phyloP scores from a whole-genome alignment of 768 basidiomycete genomes.

The Leccinum arenicola region DNA sequence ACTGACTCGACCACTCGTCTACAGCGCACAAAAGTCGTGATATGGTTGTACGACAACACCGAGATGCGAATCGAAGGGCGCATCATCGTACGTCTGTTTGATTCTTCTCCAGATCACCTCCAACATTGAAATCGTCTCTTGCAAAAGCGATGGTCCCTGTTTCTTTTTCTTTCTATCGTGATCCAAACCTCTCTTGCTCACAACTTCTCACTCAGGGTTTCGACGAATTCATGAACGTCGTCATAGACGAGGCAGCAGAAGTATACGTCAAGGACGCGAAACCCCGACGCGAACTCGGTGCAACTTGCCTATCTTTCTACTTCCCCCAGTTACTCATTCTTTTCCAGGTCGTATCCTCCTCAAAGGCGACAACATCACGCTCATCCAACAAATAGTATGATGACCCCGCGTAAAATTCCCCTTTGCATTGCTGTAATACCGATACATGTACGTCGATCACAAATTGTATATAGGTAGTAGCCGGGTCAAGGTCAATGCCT shows the following conservation, averaged over 20 bases:
- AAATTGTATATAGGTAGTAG: slow-evolving; percentile 84
- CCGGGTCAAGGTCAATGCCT: slow-evolving; percentile 63
- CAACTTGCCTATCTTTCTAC: slow-evolving; percentile 23
- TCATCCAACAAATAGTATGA: slow-evolving; percentile 72
- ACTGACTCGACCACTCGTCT: slow-evolving; percentile 8
- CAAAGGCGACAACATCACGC: slow-evolving; percentile 98
- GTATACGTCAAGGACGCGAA: slow-evolving; percentile 89
- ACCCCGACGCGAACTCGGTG: slow-evolving; percentile 81
- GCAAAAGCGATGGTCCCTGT: slow-evolving; percentile 33
- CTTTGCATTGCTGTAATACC: slow-evolving; percentile 2
- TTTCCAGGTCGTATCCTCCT: slow-evolving; percentile 84
- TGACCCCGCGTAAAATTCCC: slow-evolving; percentile 12
- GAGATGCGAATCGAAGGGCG: slow-evolving; percentile 96
- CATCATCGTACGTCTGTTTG: slow-evolving; percentile 76
- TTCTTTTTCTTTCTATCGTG: background rate
- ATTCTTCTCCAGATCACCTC: slow-evolving; percentile 26
- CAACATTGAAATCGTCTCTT: slow-evolving; percentile 39
- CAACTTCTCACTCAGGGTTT: slow-evolving; percentile 65
- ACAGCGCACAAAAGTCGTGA: slow-evolving; percentile 79
- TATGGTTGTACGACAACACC: slow-evolving; percentile 97
- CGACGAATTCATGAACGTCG: slow-evolving; percentile 99
- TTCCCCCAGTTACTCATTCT: background rate
- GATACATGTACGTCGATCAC: slow-evolving; percentile 34
- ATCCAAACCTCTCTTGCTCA: slow-evolving; percentile 22
- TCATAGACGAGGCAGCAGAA: slow-evolving; percentile 91